Base-by-base conservation (phyloP, 352 stramenopile genomes). In the Phytopythium ostracodes region DNA sequence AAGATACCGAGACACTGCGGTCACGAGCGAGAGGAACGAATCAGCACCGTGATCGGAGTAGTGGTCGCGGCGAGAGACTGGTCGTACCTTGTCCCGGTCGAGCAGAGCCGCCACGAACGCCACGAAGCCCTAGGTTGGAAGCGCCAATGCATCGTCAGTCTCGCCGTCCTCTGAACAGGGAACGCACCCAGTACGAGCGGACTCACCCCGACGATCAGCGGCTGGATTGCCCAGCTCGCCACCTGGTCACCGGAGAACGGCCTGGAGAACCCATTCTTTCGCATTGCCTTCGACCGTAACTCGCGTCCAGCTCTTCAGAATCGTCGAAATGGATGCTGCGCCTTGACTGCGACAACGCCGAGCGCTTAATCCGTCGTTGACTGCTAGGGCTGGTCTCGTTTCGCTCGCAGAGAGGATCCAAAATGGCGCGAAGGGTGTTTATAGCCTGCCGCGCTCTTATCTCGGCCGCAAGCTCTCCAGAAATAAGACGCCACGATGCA, bases 241-340 rank as follows among this genome's bases (percentile, higher is more conserved):
- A 88, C 72, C 64, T 89, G 82, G 58, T 89, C 87, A 27, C 76
- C 68, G 10, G 86, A 95, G 63, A 92, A 89, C n/a, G 87, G 87
- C 54, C 77, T 77, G 47, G 93, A 64, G 56, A 94, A 91, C 29
- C 87, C 87, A 64, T 87, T 92, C 24, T 70, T 71, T 53, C 77
- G 81, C 79, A 81, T 84, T 22, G 4, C 31, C 7, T 35, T 49
- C 42, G 42, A 3, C 9, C 42, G 5, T 10, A 38, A 11, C 33
- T 12, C 33, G 6, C 1, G 18, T 1, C 42, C 12, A n/a, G 4
- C 14, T n/a, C 2, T 2, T 8, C 42, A 14, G 14, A 49, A 18
- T 25, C 42, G 42, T 24, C 18, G 17, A 25, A 24, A 15, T 49
- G 42, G 4, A 49, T 3, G 44, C 44, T 51, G 9, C 11, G 11